A percentile compares a stretch with the other conserved stretches of the same genome.
Evolutionary conservation across 2,329 filamentous ascomycete species (phyloP).

Genomic region (Chaetomiaceae sp.): DNA sequence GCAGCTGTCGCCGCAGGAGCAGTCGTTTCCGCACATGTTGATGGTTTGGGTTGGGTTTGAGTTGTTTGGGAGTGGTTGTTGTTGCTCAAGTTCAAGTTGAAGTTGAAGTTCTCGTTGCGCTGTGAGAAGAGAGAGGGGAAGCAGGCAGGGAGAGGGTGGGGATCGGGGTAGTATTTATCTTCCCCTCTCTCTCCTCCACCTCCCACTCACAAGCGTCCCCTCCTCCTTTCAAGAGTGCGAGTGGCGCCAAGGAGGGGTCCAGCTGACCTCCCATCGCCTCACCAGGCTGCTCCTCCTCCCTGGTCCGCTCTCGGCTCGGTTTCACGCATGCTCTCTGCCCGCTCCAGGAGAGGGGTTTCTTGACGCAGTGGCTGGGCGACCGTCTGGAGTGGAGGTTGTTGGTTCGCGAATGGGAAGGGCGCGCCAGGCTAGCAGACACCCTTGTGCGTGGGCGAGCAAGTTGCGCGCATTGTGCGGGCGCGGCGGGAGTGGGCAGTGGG

Average conservation of each 20-base stretch:
- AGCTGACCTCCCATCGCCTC: background rate
- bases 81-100: background rate
- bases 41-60: conserved; percentile 1
- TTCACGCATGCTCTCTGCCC: too few relatives aligned
- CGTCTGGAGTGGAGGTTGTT: background rate
- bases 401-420: background rate
- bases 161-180: conserved; percentile 2
- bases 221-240: background rate
- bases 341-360: too few relatives aligned
- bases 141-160: background rate
- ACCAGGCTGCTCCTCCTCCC: too few relatives aligned
- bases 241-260: conserved; percentile 1
- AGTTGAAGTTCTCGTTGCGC: background rate
- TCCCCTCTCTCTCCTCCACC: background rate
- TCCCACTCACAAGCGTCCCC: background rate
- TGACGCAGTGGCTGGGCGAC: too few relatives aligned
- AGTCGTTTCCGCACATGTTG: conserved; percentile 24
- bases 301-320: too few relatives aligned
- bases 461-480: conserved; percentile 22
- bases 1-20: conserved; percentile 23
- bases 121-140: background rate
- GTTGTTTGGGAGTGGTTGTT: background rate
- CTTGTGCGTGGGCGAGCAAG: conserved; percentile 8
- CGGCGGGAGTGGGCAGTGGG: background rate
- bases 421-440: background rate